Evolutionary conservation across 2,329 filamentous ascomycete genomes (phyloP).

Genomic region (Blastomyces percursus): DNA sequence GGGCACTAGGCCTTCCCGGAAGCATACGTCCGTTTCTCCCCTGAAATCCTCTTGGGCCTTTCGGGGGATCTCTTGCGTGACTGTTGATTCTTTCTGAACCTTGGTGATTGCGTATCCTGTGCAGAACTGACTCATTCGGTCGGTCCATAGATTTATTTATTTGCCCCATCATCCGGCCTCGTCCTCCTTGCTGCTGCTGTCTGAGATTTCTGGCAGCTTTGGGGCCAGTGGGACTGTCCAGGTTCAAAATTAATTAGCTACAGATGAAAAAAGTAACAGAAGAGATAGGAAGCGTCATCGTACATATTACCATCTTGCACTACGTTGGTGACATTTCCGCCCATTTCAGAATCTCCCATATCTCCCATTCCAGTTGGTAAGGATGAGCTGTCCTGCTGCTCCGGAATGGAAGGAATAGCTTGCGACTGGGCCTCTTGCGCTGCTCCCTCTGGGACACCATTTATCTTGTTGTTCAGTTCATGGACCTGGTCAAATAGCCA

Average conservation of each 20-base stretch:
- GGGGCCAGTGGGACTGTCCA: slow-evolving; percentile 73
- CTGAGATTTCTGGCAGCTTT: slow-evolving; percentile 81
- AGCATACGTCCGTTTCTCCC: slow-evolving; percentile 35
- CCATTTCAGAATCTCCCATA: slow-evolving; percentile 64
- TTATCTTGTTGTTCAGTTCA: slow-evolving; percentile 51
- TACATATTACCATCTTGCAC: slow-evolving; percentile 31
- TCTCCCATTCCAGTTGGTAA: slow-evolving; percentile 17
- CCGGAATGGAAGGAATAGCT: slow-evolving; percentile 27
- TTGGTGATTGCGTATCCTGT: slow-evolving; percentile 62
- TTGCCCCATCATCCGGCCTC: slow-evolving; percentile 76
- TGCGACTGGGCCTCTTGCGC: slow-evolving; percentile 18
- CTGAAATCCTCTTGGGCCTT: slow-evolving; percentile 54
- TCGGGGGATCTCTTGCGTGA: slow-evolving; percentile 59
- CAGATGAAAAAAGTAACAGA: neutral
- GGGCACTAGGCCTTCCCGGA: slow-evolving; percentile 34
- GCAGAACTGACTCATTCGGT: slow-evolving; percentile 60
- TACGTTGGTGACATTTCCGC: slow-evolving; percentile 38
- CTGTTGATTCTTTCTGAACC: slow-evolving; percentile 72
- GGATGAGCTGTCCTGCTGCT: slow-evolving; percentile 24
- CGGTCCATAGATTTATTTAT: slow-evolving; percentile 75
- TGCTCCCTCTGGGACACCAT: slow-evolving; percentile 36
- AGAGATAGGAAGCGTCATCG: slow-evolving; percentile 12
- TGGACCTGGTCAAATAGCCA: slow-evolving; percentile 92
- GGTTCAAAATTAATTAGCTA: neutral
- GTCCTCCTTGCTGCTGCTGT: slow-evolving; percentile 39